Conservation (phyloP, 371 early-diverging fungal genomes). For the Apophysomyces variabilis region DNA sequence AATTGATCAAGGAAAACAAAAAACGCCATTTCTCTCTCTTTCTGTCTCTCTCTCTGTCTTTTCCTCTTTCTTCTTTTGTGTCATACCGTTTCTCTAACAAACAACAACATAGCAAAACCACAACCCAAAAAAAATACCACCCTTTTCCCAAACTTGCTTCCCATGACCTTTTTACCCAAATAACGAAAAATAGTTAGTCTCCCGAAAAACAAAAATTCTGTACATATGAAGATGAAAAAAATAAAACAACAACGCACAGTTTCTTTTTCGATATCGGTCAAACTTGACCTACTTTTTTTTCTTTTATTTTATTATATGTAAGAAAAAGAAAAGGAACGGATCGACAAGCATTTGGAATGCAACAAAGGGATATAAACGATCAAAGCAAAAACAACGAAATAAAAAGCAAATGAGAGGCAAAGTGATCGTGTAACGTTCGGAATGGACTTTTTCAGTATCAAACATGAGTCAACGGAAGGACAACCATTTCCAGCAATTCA, state of each 20-base stretch:
- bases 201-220: slow-evolving; percentile 1
- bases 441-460: slow-evolving; percentile 10
- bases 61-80: too few relatives aligned
- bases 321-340: too few relatives aligned
- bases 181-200: slow-evolving; percentile 1
- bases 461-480: slow-evolving; percentile 46
- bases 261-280: neutral
- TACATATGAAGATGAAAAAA: slow-evolving; percentile 12
- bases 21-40: neutral
- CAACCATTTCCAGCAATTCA: slow-evolving; percentile 50
- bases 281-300: neutral
- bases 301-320: neutral
- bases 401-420: too few relatives aligned
- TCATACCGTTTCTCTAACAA: too few relatives aligned
- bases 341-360: too few relatives aligned
- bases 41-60: too few relatives aligned
- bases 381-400: too few relatives aligned
- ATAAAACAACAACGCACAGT: neutral
- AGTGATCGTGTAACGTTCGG: neutral
- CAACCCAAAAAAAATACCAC: slow-evolving; percentile 1
- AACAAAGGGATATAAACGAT: too few relatives aligned
- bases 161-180: slow-evolving; percentile 8
- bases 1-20: slow-evolving; percentile 11
- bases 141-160: neutral
- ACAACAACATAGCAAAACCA: neutral